Evolutionary conservation across 2,329 filamentous ascomycete genomes (phyloP).

Genomic region (Hypocreales sp.): DNA sequence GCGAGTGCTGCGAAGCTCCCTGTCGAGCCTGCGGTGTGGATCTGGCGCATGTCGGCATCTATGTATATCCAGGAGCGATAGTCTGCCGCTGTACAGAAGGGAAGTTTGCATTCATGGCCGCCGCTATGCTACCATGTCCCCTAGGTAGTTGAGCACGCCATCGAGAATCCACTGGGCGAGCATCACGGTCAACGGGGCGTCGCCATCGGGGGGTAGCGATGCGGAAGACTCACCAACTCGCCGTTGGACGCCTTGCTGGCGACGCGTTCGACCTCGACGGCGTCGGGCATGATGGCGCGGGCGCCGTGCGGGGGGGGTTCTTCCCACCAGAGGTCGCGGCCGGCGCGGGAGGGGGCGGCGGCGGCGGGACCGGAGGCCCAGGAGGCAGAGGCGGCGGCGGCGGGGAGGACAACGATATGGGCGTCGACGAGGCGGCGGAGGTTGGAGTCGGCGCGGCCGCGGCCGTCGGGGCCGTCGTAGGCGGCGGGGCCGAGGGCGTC

Average conservation of each 20-base stretch:
- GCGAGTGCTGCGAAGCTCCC: too few species aligned
- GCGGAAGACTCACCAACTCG: slow-evolving; percentile 51
- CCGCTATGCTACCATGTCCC: too few species aligned
- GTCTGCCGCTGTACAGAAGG: too few species aligned
- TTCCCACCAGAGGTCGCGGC: slow-evolving; percentile 70
- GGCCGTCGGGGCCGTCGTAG: slow-evolving; percentile 61
- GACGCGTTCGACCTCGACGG: slow-evolving; percentile 61
- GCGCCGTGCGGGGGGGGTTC: slow-evolving; percentile 10
- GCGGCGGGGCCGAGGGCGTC: slow-evolving; percentile 47
- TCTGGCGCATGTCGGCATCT: too few species aligned
- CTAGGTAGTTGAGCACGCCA: slow-evolving; percentile 33
- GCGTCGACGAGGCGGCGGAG: slow-evolving; percentile 69
- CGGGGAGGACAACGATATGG: slow-evolving; percentile 57
- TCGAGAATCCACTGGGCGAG: slow-evolving; percentile 50
- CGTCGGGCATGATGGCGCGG: slow-evolving; percentile 60
- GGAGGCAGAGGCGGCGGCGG: slow-evolving; percentile 56
- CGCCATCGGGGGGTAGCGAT: too few species aligned
- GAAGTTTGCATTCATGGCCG: too few species aligned
- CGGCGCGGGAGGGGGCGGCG: slow-evolving; percentile 46
- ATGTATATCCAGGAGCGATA: too few species aligned
- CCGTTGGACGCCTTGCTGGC: slow-evolving; percentile 72
- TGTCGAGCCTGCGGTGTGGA: too few species aligned
- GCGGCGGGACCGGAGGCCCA: slow-evolving; percentile 56
- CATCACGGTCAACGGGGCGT: too few species aligned
- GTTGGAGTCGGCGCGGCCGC: slow-evolving; percentile 63